These are phyloP conservation scores for Prunus salicina DNA, from an alignment of 306 rosid genomes.

Conservation along the genomic window DNA sequence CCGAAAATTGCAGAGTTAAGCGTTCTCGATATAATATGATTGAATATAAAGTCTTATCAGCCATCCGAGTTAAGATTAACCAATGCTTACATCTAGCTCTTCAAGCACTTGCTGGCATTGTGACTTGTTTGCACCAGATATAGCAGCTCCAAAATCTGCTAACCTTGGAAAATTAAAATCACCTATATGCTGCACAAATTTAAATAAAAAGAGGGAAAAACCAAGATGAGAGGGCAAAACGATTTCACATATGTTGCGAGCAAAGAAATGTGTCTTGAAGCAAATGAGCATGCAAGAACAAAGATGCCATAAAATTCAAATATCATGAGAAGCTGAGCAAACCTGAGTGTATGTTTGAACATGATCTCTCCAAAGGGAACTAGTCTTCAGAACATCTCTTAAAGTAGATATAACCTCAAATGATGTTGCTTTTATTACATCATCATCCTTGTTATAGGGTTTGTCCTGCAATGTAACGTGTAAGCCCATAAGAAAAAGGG, in stretches of 20 bases:
- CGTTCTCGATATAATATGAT: slow-evolving; percentile 15
- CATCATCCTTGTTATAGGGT: slow-evolving; percentile 90
- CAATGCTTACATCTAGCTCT: slow-evolving; percentile 87
- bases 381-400: slow-evolving; percentile 93
- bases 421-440: slow-evolving; percentile 89
- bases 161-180: slow-evolving; percentile 94
- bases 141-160: slow-evolving; percentile 99
- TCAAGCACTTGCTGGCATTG: slow-evolving; percentile 97
- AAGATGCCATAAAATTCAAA: slow-evolving; percentile 2
- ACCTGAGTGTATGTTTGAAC: slow-evolving; percentile 97
- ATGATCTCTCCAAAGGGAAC: slow-evolving; percentile 99
- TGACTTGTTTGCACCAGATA: slow-evolving; percentile 97
- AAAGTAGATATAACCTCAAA: slow-evolving; percentile 95
- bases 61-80: slow-evolving; percentile 2
- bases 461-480: slow-evolving; percentile 61
- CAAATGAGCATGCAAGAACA: slow-evolving; percentile 17
- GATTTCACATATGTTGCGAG: not conserved
- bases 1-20: slow-evolving; percentile 10
- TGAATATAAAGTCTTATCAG: slow-evolving; percentile 9
- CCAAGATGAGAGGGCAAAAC: not conserved
- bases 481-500: slow-evolving; percentile 8
- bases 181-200: slow-evolving; percentile 83
- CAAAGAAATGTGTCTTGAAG: not conserved
- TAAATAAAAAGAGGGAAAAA: not conserved
- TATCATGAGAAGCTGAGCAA: slow-evolving; percentile 5